Conservation (phyloP, 139 green algal species). For the Chlamydomonas schloesseri region DNA sequence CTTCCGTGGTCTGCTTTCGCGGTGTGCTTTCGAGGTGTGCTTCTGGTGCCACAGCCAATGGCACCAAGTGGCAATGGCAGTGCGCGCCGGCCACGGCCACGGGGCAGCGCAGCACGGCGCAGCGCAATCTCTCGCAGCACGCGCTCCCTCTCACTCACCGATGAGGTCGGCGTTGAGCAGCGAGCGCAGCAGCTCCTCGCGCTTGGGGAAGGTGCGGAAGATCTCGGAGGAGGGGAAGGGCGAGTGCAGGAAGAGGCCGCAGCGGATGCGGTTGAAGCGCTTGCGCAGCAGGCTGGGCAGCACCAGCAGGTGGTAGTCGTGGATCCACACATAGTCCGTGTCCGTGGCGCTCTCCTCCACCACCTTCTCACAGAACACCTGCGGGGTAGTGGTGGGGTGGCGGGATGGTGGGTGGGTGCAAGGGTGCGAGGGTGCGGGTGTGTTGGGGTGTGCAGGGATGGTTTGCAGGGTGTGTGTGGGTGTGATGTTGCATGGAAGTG, state of each 20-base stretch:
- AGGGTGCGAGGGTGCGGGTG: not conserved
- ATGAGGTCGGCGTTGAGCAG: slow-evolving; percentile 97
- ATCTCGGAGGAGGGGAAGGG: slow-evolving; percentile 98
- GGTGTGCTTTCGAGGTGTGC: no score
- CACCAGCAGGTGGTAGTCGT: slow-evolving; percentile 99
- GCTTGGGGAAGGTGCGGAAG: slow-evolving; percentile 95
- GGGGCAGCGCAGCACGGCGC: no score
- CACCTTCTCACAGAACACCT: slow-evolving; percentile 83
- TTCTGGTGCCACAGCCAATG: no score
- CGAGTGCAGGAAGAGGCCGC: slow-evolving; percentile 97
- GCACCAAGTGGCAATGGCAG: no score
- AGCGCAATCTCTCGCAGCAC: no score
- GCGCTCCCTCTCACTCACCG: slow-evolving; percentile 51
- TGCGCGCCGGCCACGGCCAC: no score
- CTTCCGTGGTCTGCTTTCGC: no score
- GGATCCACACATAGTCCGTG: slow-evolving; percentile 97
- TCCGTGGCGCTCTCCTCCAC: slow-evolving; percentile 83
- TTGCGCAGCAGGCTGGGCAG: slow-evolving; percentile 94
- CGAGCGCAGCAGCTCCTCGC: slow-evolving; percentile 93
- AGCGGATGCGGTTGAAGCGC: slow-evolving; percentile 75
- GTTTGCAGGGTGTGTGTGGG: no score
- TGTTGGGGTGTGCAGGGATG: no score
- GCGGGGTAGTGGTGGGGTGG: not conserved
- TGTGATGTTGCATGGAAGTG: no score
- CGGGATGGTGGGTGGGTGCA: no score